Conservation (phyloP, 208 protist species). For the Angomonas deanei region DNA sequence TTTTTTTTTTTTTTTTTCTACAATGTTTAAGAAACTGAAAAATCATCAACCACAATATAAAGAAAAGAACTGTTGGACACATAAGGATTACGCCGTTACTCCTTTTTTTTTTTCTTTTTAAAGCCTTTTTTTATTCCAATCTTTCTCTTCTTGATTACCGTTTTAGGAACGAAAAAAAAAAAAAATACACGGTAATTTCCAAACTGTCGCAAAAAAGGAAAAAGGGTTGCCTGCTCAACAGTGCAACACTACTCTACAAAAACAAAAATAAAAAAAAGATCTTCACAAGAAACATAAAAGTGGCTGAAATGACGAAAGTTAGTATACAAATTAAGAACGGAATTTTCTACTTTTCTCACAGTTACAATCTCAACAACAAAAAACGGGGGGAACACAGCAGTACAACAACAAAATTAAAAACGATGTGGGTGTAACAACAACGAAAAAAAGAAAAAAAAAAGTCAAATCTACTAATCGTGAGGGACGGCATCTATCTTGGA, state of each 20-base stretch:
- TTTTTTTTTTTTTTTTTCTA: too few relatives aligned
- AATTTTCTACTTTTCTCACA: too few relatives aligned
- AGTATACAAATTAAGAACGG: too few relatives aligned
- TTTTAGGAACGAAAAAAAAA: slow-evolving; percentile 5
- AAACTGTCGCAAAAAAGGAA: too few relatives aligned
- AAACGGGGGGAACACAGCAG: background rate
- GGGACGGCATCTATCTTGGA: slow-evolving; percentile 47
- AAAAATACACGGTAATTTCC: slow-evolving; percentile 4
- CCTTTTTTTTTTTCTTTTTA: too few relatives aligned
- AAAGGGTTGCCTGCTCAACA: too few relatives aligned
- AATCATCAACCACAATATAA: slow-evolving; percentile 15
- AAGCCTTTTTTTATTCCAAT: too few relatives aligned
- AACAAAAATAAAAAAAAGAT: background rate
- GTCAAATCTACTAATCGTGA: background rate
- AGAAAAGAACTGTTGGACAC: background rate
- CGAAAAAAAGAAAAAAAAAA: slow-evolving; percentile 7
- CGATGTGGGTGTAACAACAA: background rate
- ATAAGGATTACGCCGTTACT: too few relatives aligned
- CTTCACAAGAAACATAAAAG: background rate
- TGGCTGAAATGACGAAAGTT: background rate
- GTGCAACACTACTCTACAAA: background rate
- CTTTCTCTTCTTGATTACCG: background rate
- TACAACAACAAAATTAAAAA: background rate
- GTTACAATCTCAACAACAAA: background rate
- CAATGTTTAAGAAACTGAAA: too few relatives aligned